Evolutionary conservation across 352 stramenopile species (phyloP).

Genomic region (Phytopythium delawarense): DNA sequence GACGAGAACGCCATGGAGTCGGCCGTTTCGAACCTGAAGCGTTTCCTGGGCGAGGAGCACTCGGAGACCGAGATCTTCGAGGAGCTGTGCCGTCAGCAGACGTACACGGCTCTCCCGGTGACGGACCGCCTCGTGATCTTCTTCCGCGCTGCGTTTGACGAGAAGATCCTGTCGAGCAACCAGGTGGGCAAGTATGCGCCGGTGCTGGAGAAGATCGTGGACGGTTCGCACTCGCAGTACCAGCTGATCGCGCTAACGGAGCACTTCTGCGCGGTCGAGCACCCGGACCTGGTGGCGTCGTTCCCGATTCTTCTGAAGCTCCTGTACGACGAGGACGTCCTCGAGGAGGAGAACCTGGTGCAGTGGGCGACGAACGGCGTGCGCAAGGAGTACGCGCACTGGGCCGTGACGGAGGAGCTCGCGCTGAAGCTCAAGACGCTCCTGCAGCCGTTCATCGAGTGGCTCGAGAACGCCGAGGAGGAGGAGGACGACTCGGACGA

Average conservation of each 20-base stretch:
- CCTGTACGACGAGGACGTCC: conserved; percentile 95
- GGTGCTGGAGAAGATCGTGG: conserved; percentile 83
- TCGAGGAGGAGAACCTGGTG: conserved; percentile 95
- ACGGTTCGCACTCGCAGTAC: conserved; percentile 87
- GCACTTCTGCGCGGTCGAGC: conserved; percentile 89
- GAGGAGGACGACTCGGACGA: conserved; percentile 86
- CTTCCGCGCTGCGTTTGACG: conserved; percentile 85
- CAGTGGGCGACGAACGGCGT: conserved; percentile 84
- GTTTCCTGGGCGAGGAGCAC: conserved; percentile 45
- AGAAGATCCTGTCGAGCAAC: conserved; percentile 90
- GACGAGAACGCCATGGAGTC: conserved; percentile 83
- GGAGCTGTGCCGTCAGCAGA: conserved; percentile 93
- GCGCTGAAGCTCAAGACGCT: conserved; percentile 80
- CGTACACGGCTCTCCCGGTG: conserved; percentile 85
- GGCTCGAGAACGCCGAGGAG: conserved; percentile 95
- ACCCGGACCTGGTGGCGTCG: conserved; percentile 59
- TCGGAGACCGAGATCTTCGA: conserved; percentile 76
- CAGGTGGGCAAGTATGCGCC: conserved; percentile 85
- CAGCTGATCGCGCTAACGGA: conserved; percentile 92
- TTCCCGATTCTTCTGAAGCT: conserved; percentile 97
- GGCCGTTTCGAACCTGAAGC: conserved; percentile 59
- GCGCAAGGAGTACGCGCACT: conserved; percentile 82
- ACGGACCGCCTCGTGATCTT: conserved; percentile 95
- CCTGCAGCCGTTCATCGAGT: conserved; percentile 94
- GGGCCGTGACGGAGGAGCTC: conserved; percentile 87